These are phyloP conservation scores for Saccharomycopsis sp. DNA, from an alignment of 805 yeast species.

Conservation along the genomic window DNA sequence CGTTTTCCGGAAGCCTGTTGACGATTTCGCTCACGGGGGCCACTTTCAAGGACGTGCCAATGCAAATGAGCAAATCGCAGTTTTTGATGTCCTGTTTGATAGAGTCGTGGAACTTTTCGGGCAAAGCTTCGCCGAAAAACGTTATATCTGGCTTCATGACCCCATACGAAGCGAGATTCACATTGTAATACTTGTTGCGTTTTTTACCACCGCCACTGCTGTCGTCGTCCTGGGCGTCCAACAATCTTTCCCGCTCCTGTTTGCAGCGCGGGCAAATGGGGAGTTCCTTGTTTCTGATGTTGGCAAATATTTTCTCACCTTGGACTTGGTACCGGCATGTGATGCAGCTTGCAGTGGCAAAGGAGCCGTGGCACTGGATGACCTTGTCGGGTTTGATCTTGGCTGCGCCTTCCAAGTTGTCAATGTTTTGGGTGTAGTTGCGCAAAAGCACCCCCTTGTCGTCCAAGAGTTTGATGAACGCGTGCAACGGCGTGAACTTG, in stretches of 20 bases:
- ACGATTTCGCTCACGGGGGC: conserved; percentile 88
- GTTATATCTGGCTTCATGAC: conserved; percentile 91
- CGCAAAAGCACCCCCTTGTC: conserved; percentile 70
- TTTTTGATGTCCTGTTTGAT: conserved; percentile 49
- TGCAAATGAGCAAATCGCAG: conserved; percentile 75
- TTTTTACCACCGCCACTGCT: conserved; percentile 24
- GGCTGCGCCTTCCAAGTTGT: conserved; percentile 73
- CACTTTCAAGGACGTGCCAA: conserved; percentile 87
- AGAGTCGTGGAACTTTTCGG: conserved; percentile 53
- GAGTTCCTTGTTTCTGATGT: conserved; percentile 48
- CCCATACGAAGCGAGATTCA: conserved; percentile 43
- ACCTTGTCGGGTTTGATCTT: conserved; percentile 59
- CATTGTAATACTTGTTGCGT: too few relatives aligned
- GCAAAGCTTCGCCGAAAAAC: conserved; percentile 81
- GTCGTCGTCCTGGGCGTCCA: conserved; percentile 16
- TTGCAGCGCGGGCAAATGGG: conserved; percentile 69
- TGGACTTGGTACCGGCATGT: conserved; percentile 60
- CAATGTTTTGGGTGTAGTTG: conserved; percentile 88
- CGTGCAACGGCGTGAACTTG: conserved; percentile 68
- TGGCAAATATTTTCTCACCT: conserved; percentile 56
- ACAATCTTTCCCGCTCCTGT: conserved; percentile 32
- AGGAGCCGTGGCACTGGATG: conserved; percentile 90
- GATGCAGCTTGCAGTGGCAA: conserved; percentile 78
- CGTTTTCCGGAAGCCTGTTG: conserved; percentile 57
- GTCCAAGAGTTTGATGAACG: conserved; percentile 63